A percentile compares a stretch with the other conserved stretches of the same genome.
Evolutionary conservation across 2,329 filamentous ascomycete genomes (phyloP).

Genomic region (Cryphonectria parasitica): DNA sequence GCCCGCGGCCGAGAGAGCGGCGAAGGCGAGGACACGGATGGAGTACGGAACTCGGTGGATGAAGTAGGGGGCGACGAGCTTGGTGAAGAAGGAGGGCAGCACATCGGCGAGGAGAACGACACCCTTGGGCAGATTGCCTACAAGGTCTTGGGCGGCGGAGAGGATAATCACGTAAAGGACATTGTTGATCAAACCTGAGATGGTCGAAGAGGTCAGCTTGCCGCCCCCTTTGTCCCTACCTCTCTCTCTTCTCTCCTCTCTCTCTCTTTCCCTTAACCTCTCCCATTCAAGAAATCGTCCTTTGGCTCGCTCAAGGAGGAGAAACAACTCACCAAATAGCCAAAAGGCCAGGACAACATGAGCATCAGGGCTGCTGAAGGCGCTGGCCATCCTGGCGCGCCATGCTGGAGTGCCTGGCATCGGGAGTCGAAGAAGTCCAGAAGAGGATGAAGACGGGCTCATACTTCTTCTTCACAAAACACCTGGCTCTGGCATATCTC

Average conservation of each 20-base stretch:
- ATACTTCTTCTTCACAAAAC: slow-evolving; percentile 34
- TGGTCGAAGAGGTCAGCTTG: not conserved
- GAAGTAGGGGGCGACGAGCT: slow-evolving; percentile 89
- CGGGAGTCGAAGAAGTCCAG: slow-evolving; percentile 58
- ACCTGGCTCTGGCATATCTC: slow-evolving; percentile 8
- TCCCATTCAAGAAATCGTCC: not conserved
- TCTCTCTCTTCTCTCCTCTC: too few relatives aligned
- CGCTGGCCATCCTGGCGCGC: slow-evolving; percentile 62
- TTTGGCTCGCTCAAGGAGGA: not conserved
- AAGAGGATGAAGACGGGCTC: slow-evolving; percentile 46
- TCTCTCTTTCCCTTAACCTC: not conserved
- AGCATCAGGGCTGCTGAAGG: slow-evolving; percentile 70
- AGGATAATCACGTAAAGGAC: slow-evolving; percentile 97
- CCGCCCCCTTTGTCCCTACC: too few relatives aligned
- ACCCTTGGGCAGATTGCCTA: slow-evolving; percentile 87
- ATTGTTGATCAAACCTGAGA: slow-evolving; percentile 86
- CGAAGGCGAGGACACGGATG: slow-evolving; percentile 74
- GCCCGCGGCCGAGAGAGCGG: slow-evolving; percentile 74
- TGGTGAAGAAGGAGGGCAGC: slow-evolving; percentile 84
- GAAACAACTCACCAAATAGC: slow-evolving; percentile 75
- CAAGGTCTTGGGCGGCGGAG: slow-evolving; percentile 91
- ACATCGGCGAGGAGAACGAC: slow-evolving; percentile 93
- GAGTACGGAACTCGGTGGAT: slow-evolving; percentile 86
- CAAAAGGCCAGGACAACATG: slow-evolving; percentile 83
- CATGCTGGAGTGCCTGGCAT: slow-evolving; percentile 65